Base-by-base conservation (phyloP, 2,329 filamentous ascomycete species). In the Fusarium algeriense region DNA sequence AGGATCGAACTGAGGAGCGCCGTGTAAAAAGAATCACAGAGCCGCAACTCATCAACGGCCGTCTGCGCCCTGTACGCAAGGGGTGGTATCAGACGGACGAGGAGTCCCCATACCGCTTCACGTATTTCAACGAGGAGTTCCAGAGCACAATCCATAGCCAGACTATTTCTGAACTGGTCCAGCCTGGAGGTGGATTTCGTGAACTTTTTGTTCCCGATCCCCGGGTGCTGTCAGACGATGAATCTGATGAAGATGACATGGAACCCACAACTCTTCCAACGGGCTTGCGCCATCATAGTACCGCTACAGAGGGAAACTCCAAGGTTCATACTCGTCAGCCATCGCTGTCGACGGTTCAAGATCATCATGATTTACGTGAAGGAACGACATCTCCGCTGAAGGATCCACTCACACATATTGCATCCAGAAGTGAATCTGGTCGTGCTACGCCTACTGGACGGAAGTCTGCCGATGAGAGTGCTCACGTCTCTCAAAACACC, bases 71-170 rank as follows among this genome's bases (percentile, higher is more conserved):
- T 15, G 90, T 93, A 41, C 90, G 92, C 70, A 89, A 88, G 73
- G 88, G 89, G 17, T 99, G 95, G 95, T 95, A 94, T 79, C 89
- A 92, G 41, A 90, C 93, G 57, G 93, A 96, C 70, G 95, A 97
- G 67, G 95, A 98, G 71, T 90, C 92, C 0, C 96, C 96, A 0
- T 98, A 97, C 80, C 89, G 96, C 30, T 99, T 98, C 80, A 98
- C 96, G 0, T 99, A 99, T 81, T 99, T 99, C 86, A 98, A 98
- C 80, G 96, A 98, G 79, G 94, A 97, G 70, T 94, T 98, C 60
- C 92, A 94, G 76, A 97, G 93, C 80, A 99, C 96, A 1, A 97
- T 99, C 68, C 96, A 99, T 81, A 96, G 94, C 66, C 93, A 97
- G 80, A 96, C 92, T 1, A 97, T 99, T 62, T 97, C 94, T 5